Evolutionary conservation across 768 basidiomycete genomes (phyloP).

Genomic region (Mycena albidolilacea): DNA sequence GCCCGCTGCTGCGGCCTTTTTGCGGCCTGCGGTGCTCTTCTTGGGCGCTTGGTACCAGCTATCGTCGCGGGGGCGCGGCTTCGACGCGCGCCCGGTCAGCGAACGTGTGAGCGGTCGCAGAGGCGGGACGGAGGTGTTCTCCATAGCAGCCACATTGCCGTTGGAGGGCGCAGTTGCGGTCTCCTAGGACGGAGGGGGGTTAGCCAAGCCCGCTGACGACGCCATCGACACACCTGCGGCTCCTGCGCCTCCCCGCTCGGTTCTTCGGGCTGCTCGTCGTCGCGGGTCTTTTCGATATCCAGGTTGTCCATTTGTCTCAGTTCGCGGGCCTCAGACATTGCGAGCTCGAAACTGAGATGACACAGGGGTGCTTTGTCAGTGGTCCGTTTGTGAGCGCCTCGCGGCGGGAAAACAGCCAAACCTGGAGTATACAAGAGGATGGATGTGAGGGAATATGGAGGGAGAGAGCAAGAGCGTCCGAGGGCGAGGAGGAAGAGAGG

Average conservation of each 20-base stretch:
- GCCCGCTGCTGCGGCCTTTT: constrained; percentile 8
- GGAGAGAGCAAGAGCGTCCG: neutral
- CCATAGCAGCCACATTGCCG: neutral
- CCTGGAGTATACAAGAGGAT: neutral
- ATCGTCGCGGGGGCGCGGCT: constrained; percentile 33
- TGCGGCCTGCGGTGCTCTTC: constrained; percentile 20
- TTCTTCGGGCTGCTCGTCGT: constrained; percentile 9
- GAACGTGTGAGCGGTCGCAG: constrained; percentile 33
- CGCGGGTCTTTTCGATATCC: constrained; percentile 15
- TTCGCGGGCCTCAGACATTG: neutral
- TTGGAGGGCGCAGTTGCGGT: too few species aligned
- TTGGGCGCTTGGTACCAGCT: constrained; percentile 35
- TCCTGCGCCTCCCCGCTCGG: neutral
- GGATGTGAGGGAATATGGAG: neutral
- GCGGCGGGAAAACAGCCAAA: neutral
- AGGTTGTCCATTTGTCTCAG: constrained; percentile 9
- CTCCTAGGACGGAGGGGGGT: neutral
- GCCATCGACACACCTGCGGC: constrained; percentile 14
- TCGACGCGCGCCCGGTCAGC: constrained; percentile 31
- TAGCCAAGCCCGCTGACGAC: neutral
- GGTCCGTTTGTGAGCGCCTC: neutral
- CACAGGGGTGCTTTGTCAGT: constrained; percentile 36
- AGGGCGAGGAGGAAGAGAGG: constrained; percentile 3
- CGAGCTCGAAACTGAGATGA: neutral
- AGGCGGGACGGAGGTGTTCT: neutral